Evolutionary conservation across 805 yeast genomes (phyloP), one percentile per base, ranked within the genome.

Genomic region (Groenewaldozyma tartarivorans): DNA sequence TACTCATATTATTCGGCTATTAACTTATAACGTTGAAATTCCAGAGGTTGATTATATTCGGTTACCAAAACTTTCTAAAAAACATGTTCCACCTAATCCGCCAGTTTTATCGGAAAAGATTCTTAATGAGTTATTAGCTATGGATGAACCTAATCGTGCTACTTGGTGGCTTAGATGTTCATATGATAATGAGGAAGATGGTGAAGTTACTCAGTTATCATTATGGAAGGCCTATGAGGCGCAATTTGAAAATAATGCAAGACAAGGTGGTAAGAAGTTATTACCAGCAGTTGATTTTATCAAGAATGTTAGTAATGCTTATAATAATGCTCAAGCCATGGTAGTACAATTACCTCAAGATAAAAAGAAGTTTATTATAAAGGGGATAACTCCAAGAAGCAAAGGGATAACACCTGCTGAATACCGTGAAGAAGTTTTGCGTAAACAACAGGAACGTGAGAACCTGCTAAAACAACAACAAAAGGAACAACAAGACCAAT

Each of bases 271-370:
- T 30, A 58, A 61, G 11, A 68, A 71, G 42, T 64, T 90, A 38
- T 68, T 90, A 24, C 95, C 96, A 1, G 98, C 98, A 0, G 96
- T 92, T 9, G 97, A 92, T 50, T 92, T 92, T 60, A 92, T 92
- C 58, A 86, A 90, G 53, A 90, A 92, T 56, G 97, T 90, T 17
- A 81, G 88, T 26, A 75, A 77, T 45, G 95, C 95, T 1, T 92
- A 92, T 57, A 79, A 82, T 15, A 75, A 78, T 51, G 86, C 95
- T 2, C 80, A 84, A 39, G 97, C 98, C 1, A 88, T 87, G 90
- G 97, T 92, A 13, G 75, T 90, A 19, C 74, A 75, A 40, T 68
- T 75, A 33, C 71, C 77, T 4, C 68, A 75, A 11, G 77, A 74
- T 11, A 79, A 81, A 1, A 79, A 85, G 54, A 82, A 80, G 58